phyloP scores from a whole-genome alignment of 352 stramenopile genomes.

The Peronosclerospora sorghi region DNA sequence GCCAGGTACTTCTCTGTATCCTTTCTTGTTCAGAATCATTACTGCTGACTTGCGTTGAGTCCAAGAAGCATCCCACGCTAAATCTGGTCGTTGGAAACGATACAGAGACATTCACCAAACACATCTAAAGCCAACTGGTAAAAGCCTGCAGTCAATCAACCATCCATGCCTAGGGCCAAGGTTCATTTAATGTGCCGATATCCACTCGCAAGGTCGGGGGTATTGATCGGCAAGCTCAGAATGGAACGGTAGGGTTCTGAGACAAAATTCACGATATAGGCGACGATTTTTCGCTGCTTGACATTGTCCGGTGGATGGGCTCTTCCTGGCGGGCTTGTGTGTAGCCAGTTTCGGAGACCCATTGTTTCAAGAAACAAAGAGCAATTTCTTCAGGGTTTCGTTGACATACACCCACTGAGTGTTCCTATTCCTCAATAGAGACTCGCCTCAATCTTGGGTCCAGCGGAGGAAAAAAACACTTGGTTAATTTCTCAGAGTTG shows the following conservation, averaged over 20 bases:
- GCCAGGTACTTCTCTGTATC: neutral
- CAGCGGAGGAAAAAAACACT: neutral
- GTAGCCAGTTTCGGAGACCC: no score
- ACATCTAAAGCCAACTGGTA: neutral
- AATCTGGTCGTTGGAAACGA: neutral
- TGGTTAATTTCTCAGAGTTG: neutral
- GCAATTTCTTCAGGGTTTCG: neutral
- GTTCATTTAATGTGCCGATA: neutral
- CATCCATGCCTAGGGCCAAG: neutral
- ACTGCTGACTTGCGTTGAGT: slow-evolving; percentile 3
- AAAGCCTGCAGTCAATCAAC: neutral
- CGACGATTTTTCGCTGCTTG: no score
- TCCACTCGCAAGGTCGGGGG: neutral
- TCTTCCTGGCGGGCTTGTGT: neutral
- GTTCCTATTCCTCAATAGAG: neutral
- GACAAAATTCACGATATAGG: neutral
- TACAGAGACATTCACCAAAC: neutral
- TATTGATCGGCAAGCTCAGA: no score
- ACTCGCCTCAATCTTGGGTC: neutral
- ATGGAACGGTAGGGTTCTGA: no score
- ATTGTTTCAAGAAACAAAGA: no score
- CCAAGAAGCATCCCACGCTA: neutral
- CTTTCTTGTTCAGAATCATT: slow-evolving; percentile 3
- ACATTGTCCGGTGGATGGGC: no score
- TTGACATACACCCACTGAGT: neutral